Base-by-base conservation (phyloP, 1,139 yeast genomes). In the Scheffersomyces stambukii region DNA sequence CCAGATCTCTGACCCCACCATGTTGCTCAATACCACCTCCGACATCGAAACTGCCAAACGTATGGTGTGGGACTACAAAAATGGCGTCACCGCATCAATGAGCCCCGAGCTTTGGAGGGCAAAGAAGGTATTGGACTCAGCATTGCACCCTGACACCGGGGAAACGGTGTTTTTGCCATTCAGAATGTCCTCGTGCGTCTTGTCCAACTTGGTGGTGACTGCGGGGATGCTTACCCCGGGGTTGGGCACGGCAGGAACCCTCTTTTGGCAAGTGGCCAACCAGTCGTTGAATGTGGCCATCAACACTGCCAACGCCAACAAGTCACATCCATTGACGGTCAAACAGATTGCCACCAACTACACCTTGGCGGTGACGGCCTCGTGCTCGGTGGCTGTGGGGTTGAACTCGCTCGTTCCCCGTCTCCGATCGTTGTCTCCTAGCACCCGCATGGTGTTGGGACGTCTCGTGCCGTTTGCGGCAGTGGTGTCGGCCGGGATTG, bases 151-250 rank as follows among this genome's bases (percentile, higher is more conserved):
- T 23, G 98, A 91, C 52, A 91, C 94, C 3, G 96, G 97, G 1
- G 91, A 85, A 47, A 82, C 94, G 3, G 96, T 91, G 7, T 52
- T 85, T 22, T 66, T 91, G 34, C 98, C 98, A 3, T 91, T 91
- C 60, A 75, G 98, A 57, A 91, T 91, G 98, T 88, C 96, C 12
- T 81, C 93, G 19, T 86, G 93, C 62, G 98, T 91, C 13, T 66
- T 91, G 35, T 85, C 96, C 9, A 91, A 91, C 57, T 64, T 91
- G 57, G 91, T 91, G 15, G 97, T 91, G 28, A 91, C 98, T 8
- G 89, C 85, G 3, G 98, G 98, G 43, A 91, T 91, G 98, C 72
- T 91, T 47, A 89, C 96, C 1, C 98, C 98, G 5, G 84, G 84
- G 38, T 57, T 91, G 50, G 94, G 95, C 9, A 80, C 91, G 8